Conservation (phyloP, 768 basidiomycete genomes). For the Tricholoma flavovirens region DNA sequence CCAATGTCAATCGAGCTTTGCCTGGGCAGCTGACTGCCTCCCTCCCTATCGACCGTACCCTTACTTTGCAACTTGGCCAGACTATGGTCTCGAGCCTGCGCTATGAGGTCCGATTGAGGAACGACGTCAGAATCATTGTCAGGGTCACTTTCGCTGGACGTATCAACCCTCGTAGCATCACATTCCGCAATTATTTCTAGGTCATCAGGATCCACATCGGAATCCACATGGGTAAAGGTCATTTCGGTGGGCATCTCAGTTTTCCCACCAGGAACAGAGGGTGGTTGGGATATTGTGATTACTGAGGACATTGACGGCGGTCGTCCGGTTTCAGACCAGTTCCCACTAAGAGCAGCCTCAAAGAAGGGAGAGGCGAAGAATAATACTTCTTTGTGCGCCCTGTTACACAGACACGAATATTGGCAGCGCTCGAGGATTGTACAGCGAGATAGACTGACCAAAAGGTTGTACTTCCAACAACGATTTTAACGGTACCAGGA, state of each 20-base stretch:
- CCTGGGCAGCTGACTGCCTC: slow-evolving; percentile 8
- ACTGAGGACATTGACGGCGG: slow-evolving; percentile 77
- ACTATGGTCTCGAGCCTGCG: slow-evolving; percentile 44
- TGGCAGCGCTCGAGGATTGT: background rate
- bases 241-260: slow-evolving; percentile 45
- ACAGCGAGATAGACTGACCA: slow-evolving; percentile 51
- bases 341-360: slow-evolving; percentile 82
- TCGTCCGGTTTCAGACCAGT: slow-evolving; percentile 87
- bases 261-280: slow-evolving; percentile 46
- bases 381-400: slow-evolving; percentile 89
- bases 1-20: slow-evolving; percentile 9
- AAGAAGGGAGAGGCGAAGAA: slow-evolving; percentile 96
- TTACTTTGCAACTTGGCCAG: slow-evolving; percentile 55
- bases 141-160: slow-evolving; percentile 29
- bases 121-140: slow-evolving; percentile 21
- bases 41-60: slow-evolving; percentile 3
- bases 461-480: slow-evolving; percentile 85
- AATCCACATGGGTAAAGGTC: slow-evolving; percentile 54
- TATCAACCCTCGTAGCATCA: slow-evolving; percentile 30
- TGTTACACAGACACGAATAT: slow-evolving; percentile 23
- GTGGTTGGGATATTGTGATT: slow-evolving; percentile 78
- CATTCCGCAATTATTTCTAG: slow-evolving; percentile 32
- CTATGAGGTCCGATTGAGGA: slow-evolving; percentile 20
- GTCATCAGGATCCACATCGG: slow-evolving; percentile 43
- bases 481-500: slow-evolving; percentile 86